Conservation (phyloP, 2,329 filamentous ascomycete genomes). For the Alternaria sp. region DNA sequence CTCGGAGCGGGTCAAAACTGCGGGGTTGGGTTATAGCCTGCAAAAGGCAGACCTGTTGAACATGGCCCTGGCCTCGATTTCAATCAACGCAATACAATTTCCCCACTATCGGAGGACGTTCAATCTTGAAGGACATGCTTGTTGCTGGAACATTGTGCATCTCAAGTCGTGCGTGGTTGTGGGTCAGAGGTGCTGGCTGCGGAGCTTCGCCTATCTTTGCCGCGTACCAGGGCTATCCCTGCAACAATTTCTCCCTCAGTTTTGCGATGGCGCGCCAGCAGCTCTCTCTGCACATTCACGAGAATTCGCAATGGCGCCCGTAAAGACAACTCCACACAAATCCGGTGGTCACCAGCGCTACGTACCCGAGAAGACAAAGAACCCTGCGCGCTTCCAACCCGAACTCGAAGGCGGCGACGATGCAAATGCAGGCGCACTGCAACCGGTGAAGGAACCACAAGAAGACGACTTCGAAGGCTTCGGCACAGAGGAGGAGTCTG, state of each 20-base stretch:
- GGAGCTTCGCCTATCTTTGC: constrained; percentile 27
- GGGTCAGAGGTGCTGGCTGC: constrained; percentile 19
- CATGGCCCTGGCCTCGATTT: neutral
- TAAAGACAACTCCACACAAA: constrained; percentile 31
- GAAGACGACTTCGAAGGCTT: constrained; percentile 41
- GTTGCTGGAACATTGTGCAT: neutral
- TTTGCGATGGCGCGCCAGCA: constrained; percentile 30
- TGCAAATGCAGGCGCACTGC: constrained; percentile 32
- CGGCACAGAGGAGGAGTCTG: constrained; percentile 21
- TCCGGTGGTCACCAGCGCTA: constrained; percentile 34
- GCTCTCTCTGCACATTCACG: constrained; percentile 22
- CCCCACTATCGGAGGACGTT: too few relatives aligned
- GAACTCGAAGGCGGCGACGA: constrained; percentile 35
- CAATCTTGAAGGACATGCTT: rapidly evolving
- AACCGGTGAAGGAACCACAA: constrained; percentile 25
- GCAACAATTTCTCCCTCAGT: constrained; percentile 43
- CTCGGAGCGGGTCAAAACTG: neutral
- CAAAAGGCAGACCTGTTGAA: neutral
- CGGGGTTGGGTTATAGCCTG: neutral
- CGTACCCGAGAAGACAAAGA: constrained; percentile 21
- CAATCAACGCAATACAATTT: too few relatives aligned
- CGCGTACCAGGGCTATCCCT: constrained; percentile 33
- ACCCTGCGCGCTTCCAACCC: constrained; percentile 20
- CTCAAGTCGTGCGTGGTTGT: neutral
- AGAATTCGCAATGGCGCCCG: constrained; percentile 40